Evolutionary conservation across 495 filamentous ascomycete genomes (phyloP).

Genomic region (Lophiotrema nucula): DNA sequence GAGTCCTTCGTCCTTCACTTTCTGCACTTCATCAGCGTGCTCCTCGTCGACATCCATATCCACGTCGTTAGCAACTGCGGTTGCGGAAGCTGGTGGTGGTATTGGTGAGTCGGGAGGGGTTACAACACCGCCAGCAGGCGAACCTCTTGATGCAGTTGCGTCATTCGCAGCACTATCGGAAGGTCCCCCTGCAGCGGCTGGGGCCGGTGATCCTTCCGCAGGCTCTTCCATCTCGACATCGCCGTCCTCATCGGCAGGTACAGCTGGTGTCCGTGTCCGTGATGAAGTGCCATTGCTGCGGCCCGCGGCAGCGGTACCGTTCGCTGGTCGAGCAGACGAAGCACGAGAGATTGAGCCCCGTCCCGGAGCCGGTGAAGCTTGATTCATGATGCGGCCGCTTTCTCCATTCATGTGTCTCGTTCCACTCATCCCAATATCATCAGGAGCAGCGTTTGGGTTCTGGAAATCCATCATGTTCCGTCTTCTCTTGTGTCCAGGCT

Average conservation of each 20-base stretch:
- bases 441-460: constrained; percentile 58
- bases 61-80: constrained; percentile 5
- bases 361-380: constrained; percentile 13
- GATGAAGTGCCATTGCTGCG: constrained; percentile 22
- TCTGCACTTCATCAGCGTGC: neutral
- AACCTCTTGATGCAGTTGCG: constrained; percentile 5
- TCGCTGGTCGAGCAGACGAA: constrained; percentile 25
- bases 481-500: constrained; percentile 58
- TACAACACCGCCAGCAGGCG: constrained; percentile 18
- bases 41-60: constrained; percentile 25
- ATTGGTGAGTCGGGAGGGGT: constrained; percentile 32
- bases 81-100: constrained; percentile 1
- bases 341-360: constrained; percentile 21
- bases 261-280: constrained; percentile 15
- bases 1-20: constrained; percentile 15
- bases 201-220: neutral
- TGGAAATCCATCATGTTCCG: constrained; percentile 70
- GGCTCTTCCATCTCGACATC: constrained; percentile 34
- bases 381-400: constrained; percentile 1
- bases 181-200: neutral
- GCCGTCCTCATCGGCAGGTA: constrained; percentile 28
- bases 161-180: constrained; percentile 1
- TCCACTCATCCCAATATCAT: constrained; percentile 45
- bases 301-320: neutral
- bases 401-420: constrained; percentile 27